phyloP scores from a whole-genome alignment of 73 alveolate species.

The Tetrahymena borealis region DNA sequence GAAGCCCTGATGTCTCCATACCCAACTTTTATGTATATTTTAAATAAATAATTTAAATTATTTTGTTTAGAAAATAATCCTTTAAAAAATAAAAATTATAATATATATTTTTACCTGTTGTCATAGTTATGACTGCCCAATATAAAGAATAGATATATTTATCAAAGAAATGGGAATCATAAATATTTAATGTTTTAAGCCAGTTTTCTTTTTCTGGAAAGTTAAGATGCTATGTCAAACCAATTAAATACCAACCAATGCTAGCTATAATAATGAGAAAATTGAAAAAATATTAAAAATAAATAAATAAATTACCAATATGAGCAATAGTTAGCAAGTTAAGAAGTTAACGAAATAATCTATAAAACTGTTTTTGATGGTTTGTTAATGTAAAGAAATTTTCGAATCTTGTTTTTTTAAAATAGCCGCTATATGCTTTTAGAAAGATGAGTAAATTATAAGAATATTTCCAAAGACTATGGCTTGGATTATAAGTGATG shows the following conservation, averaged over 20 bases:
- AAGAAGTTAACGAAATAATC: neutral
- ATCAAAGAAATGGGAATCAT: neutral
- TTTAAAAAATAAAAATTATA: neutral
- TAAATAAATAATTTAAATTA: neutral
- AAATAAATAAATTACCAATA: neutral
- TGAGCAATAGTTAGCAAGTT: neutral
- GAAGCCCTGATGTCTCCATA: conserved; percentile 81
- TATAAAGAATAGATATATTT: neutral
- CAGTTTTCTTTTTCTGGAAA: neutral
- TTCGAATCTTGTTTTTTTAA: neutral
- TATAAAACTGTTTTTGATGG: neutral
- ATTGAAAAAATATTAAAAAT: neutral
- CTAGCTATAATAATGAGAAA: neutral
- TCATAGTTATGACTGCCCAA: neutral
- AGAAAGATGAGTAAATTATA: neutral
- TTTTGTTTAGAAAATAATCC: no score
- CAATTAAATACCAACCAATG: neutral
- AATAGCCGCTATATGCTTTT: neutral
- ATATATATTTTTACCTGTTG: neutral
- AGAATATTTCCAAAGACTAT: neutral
- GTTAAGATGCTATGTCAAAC: neutral
- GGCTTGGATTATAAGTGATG: neutral
- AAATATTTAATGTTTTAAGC: neutral
- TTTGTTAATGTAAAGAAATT: neutral
- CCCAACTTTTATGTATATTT: conserved; percentile 50